phyloP scores from a whole-genome alignment of 345 rosid species.

The Rhodamnia rubescens region DNA sequence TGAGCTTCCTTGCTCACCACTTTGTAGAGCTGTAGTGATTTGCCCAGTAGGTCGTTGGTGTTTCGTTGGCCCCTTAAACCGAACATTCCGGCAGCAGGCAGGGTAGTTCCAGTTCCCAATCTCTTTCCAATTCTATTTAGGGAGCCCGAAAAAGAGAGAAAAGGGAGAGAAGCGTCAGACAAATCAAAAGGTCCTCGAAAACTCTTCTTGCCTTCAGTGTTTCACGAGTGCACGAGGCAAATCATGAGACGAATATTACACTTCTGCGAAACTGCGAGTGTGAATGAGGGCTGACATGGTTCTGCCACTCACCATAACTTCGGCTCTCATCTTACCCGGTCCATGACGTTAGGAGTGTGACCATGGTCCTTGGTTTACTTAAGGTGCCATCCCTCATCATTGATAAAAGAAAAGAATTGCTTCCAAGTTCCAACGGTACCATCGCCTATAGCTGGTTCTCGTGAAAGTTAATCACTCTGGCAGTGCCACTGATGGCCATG shows the following conservation, averaged over 20 bases:
- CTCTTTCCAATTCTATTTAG: background rate
- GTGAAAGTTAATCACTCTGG: background rate
- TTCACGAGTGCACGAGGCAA: background rate
- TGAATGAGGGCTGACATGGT: background rate
- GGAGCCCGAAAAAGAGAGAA: fast-evolving
- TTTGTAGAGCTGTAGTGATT: background rate
- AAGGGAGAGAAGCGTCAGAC: background rate
- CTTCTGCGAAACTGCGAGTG: background rate
- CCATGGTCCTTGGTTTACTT: background rate
- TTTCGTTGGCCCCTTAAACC: background rate
- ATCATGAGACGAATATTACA: background rate
- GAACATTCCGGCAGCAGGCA: background rate
- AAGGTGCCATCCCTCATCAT: background rate
- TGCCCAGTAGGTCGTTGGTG: background rate
- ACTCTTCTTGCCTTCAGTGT: background rate
- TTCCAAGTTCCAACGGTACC: background rate
- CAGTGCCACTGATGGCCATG: background rate
- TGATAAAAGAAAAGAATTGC: background rate
- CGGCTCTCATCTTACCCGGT: background rate
- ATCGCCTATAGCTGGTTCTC: background rate
- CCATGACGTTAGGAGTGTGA: background rate
- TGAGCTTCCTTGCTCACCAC: background rate
- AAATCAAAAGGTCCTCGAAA: background rate
- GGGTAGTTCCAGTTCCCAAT: background rate
- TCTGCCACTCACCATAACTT: background rate